These are phyloP conservation scores for Arthrobotrys sphaeroides DNA, from an alignment of 2,329 filamentous ascomycete genomes.

Conservation along the genomic window DNA sequence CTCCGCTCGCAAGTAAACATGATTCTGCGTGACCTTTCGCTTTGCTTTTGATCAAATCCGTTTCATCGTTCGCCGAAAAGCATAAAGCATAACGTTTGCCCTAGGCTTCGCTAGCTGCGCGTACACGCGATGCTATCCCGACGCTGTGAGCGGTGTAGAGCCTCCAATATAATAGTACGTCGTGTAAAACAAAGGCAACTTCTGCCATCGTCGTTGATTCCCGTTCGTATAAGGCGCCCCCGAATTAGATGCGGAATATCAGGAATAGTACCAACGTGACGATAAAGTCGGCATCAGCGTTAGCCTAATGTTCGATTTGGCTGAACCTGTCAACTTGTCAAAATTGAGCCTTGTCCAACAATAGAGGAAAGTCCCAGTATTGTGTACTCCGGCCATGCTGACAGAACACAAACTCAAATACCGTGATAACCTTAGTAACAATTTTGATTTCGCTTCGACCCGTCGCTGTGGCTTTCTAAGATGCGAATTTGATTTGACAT, in stretches of 20 bases:
- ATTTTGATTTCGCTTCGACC: background rate
- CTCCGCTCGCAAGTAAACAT: conserved; percentile 1
- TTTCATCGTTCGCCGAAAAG: background rate
- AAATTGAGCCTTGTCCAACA: conserved; percentile 3
- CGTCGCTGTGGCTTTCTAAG: background rate
- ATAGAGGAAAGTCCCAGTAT: background rate
- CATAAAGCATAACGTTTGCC: background rate
- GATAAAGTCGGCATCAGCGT: conserved; percentile 1
- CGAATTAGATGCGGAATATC: background rate
- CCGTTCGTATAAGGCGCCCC: background rate
- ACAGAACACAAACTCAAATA: conserved; percentile 2
- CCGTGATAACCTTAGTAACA: background rate
- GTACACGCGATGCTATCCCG: no score
- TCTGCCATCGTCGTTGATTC: background rate
- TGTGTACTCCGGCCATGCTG: background rate
- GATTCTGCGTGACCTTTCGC: no score
- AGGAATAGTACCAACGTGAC: background rate
- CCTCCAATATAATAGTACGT: no score
- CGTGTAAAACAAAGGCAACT: background rate
- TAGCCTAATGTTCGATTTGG: background rate
- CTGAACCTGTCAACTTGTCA: background rate
- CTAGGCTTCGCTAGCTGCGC: background rate
- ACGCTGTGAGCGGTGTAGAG: no score
- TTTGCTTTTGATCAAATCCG: background rate
- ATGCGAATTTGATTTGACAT: background rate